phyloP scores from a whole-genome alignment of 1,284 basidiomycete genomes.

The Ustilago hordei region DNA sequence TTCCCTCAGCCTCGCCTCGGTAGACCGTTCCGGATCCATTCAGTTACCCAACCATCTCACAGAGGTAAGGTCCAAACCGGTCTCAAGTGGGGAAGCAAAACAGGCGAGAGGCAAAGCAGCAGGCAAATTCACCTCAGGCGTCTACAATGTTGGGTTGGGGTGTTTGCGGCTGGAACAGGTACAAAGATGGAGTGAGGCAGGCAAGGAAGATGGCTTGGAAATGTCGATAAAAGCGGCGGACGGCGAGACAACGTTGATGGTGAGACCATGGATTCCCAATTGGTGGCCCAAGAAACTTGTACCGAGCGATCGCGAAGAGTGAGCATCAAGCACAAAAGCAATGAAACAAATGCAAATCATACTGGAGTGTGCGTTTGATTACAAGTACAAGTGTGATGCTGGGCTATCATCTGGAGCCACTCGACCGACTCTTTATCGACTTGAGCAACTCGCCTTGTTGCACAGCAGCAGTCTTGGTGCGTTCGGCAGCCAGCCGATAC shows the following conservation, averaged over 20 bases:
- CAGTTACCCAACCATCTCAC: conserved; percentile 24
- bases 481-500: conserved; percentile 31
- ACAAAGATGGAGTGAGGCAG: conserved; percentile 32
- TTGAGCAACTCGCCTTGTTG: conserved; percentile 29
- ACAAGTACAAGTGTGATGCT: neutral
- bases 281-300: conserved; percentile 53
- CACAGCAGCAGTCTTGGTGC: conserved; percentile 34
- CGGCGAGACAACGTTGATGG: conserved; percentile 34
- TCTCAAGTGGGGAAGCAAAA: neutral
- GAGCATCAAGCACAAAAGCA: neutral
- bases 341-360: neutral
- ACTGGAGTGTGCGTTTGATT: neutral
- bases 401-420: conserved; percentile 6
- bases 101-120: conserved; percentile 56
- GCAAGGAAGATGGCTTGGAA: conserved; percentile 24
- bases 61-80: conserved; percentile 45
- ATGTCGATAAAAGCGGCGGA: conserved; percentile 28
- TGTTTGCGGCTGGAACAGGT: conserved; percentile 63
- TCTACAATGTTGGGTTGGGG: conserved; percentile 62
- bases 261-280: conserved; percentile 51
- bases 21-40: conserved; percentile 8
- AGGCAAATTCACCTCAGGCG: conserved; percentile 56
- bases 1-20: neutral
- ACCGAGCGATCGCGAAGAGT: neutral
- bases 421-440: neutral